Conservation (phyloP, 257 asterid genomes). For the Ocimum tenuiflorum region DNA sequence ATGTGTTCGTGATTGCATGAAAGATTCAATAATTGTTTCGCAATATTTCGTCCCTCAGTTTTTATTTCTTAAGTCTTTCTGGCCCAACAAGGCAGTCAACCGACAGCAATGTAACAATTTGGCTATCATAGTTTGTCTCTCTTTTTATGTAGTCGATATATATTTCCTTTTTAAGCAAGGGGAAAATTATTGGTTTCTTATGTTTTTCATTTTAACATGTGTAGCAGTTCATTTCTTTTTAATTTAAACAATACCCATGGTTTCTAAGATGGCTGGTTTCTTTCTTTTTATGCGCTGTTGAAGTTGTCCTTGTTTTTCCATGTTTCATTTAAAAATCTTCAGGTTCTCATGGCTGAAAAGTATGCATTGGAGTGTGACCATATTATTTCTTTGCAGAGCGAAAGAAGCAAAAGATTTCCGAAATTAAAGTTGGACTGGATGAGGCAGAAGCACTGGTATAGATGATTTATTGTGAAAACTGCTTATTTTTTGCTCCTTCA, state of each 20-base stretch:
- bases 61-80: not conserved
- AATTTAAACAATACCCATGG: not conserved
- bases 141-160: not conserved
- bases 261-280: not conserved
- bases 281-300: not conserved
- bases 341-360: not conserved
- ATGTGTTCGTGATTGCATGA: not conserved
- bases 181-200: not conserved
- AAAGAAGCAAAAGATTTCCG: slow-evolving; percentile 65
- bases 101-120: not conserved
- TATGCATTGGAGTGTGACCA: not conserved
- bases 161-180: not conserved
- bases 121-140: not conserved
- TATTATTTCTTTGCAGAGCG: slow-evolving; percentile 45
- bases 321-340: not conserved
- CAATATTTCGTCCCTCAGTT: not conserved
- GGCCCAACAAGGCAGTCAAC: too few relatives aligned
- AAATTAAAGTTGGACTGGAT: slow-evolving; percentile 54
- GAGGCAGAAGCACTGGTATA: slow-evolving; percentile 78
- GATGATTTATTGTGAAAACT: not conserved
- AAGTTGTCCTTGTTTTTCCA: not conserved
- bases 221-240: not conserved
- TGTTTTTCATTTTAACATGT: not conserved
- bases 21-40: not conserved
- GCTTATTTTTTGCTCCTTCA: not conserved